These are phyloP conservation scores for Dioszegia aurantiaca DNA, from an alignment of 768 basidiomycete species.

Conservation along the genomic window DNA sequence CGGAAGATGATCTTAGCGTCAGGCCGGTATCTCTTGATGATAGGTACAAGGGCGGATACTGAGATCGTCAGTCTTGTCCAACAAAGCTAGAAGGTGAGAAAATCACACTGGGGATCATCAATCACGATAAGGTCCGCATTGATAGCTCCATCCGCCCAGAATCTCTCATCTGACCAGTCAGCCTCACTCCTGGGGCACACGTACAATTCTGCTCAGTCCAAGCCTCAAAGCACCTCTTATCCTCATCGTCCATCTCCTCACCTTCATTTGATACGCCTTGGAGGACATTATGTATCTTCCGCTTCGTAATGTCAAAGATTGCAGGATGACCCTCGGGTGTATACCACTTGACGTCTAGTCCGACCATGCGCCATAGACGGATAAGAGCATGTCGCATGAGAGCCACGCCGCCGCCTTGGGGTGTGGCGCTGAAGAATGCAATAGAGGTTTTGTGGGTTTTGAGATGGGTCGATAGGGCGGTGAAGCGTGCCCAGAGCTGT, in stretches of 20 bases:
- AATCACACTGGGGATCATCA: slow-evolving; percentile 56
- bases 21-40: slow-evolving; percentile 80
- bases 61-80: slow-evolving; percentile 1
- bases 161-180: slow-evolving; percentile 55
- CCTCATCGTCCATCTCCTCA: slow-evolving; percentile 71
- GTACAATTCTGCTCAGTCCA: slow-evolving; percentile 76
- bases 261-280: slow-evolving; percentile 84
- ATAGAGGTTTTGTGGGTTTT: slow-evolving; percentile 83
- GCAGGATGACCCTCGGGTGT: slow-evolving; percentile 63
- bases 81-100: background rate
- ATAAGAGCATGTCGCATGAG: slow-evolving; percentile 95
- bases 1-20: slow-evolving; percentile 86
- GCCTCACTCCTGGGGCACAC: slow-evolving; percentile 12
- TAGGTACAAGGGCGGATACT: slow-evolving; percentile 85
- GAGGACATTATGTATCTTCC: slow-evolving; percentile 56
- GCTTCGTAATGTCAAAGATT: slow-evolving; percentile 79
- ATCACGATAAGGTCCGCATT: slow-evolving; percentile 76
- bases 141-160: slow-evolving; percentile 81
- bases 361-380: slow-evolving; percentile 62
- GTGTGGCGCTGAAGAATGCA: slow-evolving; percentile 91
- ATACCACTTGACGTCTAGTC: slow-evolving; percentile 46
- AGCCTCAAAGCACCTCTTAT: slow-evolving; percentile 64
- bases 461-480: slow-evolving; percentile 76
- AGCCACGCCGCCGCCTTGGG: slow-evolving; percentile 92
- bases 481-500: slow-evolving; percentile 68